A percentile compares a stretch with the other conserved stretches of the same genome.
Conservation (phyloP, 2,329 filamentous ascomycete genomes). For the Ophiostoma himal-ulmi region DNA sequence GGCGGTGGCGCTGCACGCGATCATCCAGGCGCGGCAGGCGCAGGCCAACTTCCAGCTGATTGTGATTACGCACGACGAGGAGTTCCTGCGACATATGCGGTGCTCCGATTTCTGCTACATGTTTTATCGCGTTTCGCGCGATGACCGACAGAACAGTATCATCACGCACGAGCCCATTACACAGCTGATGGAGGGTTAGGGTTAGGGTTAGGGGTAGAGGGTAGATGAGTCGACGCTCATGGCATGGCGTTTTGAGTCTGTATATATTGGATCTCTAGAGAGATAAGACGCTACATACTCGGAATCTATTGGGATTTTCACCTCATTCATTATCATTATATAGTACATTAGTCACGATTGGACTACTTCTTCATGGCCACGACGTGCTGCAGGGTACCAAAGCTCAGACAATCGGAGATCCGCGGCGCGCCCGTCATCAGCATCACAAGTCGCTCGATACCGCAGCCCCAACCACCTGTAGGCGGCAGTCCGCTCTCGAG, state of each 20-base stretch:
- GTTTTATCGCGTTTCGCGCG: conserved; percentile 80
- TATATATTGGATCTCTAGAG: background rate
- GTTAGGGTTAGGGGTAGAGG: background rate
- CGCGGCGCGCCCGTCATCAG: conserved; percentile 70
- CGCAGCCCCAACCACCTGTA: conserved; percentile 94
- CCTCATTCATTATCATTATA: conserved; percentile 7
- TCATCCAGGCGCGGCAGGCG: conserved; percentile 74
- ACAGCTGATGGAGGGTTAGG: conserved; percentile 37
- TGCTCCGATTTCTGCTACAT: conserved; percentile 88
- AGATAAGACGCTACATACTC: too few relatives aligned
- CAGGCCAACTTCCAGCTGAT: conserved; percentile 97
- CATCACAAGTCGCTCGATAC: conserved; percentile 88
- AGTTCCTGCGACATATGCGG: conserved; percentile 88
- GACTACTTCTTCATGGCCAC: conserved; percentile 34
- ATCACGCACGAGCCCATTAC: conserved; percentile 66
- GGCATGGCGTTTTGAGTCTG: background rate
- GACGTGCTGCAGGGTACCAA: conserved; percentile 74
- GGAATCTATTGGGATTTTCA: background rate
- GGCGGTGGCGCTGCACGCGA: conserved; percentile 75
- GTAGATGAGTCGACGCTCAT: background rate
- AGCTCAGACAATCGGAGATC: conserved; percentile 81
- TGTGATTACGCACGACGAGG: conserved; percentile 97
- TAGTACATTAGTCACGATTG: background rate
- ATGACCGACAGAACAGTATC: conserved; percentile 78
- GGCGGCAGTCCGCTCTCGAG: conserved; percentile 88